Conservation (phyloP, 1,284 basidiomycete genomes). For the Volvariella volvacea region DNA sequence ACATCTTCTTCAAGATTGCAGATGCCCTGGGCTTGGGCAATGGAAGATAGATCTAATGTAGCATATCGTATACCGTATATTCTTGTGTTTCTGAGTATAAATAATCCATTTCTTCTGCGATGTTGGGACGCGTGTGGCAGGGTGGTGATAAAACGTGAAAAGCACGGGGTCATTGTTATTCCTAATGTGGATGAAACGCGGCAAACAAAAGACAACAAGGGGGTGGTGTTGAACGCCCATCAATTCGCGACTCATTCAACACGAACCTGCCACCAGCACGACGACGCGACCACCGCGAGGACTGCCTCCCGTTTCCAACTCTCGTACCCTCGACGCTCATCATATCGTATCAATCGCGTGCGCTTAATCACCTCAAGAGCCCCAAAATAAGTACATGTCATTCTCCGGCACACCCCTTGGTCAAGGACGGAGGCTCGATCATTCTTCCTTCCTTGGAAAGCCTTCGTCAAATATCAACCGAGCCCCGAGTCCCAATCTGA, state of each 20-base stretch:
- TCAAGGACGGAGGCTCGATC: slow-evolving; percentile 79
- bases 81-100: too few species aligned
- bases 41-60: too few species aligned
- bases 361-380: not conserved
- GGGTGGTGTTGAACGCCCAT: not conserved
- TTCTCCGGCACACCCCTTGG: slow-evolving; percentile 76
- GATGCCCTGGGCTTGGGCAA: slow-evolving; percentile 25
- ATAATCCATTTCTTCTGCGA: too few species aligned
- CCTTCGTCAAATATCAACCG: slow-evolving; percentile 29
- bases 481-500: slow-evolving; percentile 29
- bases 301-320: not conserved
- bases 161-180: too few species aligned
- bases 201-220: slow-evolving; percentile 1
- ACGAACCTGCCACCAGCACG: not conserved
- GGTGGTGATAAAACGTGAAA: too few species aligned
- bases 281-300: not conserved
- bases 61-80: too few species aligned
- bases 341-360: not conserved
- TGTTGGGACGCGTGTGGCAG: too few species aligned
- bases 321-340: not conserved
- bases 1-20: slow-evolving; percentile 39
- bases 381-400: slow-evolving; percentile 51
- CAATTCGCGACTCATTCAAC: not conserved
- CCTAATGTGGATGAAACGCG: too few species aligned
- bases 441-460: slow-evolving; percentile 68